Conservation (phyloP, 768 basidiomycete species). For the Polyporus arcularius region DNA sequence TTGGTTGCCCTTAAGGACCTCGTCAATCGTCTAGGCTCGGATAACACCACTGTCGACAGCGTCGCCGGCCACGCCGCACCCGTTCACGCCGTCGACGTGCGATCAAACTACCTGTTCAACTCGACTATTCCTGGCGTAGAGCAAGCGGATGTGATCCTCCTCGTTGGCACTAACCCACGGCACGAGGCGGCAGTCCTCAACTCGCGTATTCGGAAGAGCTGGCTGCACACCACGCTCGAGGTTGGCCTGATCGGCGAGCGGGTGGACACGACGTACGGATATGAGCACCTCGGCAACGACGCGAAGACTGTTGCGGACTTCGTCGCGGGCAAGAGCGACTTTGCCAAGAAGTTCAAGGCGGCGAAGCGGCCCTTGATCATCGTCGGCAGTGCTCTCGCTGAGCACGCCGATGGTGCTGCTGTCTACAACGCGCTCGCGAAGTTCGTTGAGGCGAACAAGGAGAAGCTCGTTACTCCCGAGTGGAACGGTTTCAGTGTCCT, state of each 20-base stretch:
- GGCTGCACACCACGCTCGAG: conserved; percentile 85
- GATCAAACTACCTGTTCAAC: conserved; percentile 97
- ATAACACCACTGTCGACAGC: conserved; percentile 86
- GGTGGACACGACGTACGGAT: conserved; percentile 90
- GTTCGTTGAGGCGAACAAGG: conserved; percentile 79
- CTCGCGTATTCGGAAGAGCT: conserved; percentile 94
- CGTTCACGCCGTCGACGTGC: conserved; percentile 81
- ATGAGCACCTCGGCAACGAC: conserved; percentile 84
- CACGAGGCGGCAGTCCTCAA: conserved; percentile 98
- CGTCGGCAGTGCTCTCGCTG: conserved; percentile 83
- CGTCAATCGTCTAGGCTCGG: conserved; percentile 89
- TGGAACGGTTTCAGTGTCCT: conserved; percentile 96
- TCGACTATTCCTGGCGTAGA: conserved; percentile 89
- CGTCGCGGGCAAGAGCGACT: conserved; percentile 72
- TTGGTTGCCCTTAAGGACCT: conserved; percentile 94
- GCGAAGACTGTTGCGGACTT: conserved; percentile 78
- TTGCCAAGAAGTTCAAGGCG: conserved; percentile 82
- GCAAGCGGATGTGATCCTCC: conserved; percentile 86
- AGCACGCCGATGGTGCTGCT: conserved; percentile 82
- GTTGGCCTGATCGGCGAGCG: conserved; percentile 90
- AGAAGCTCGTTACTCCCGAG: conserved; percentile 74
- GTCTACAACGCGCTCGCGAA: conserved; percentile 77
- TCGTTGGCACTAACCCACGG: conserved; percentile 95
- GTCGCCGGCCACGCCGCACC: conserved; percentile 66
- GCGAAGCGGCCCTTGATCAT: conserved; percentile 94